These are phyloP conservation scores for Brassica cretica DNA, from an alignment of 345 rosid species.

Conservation along the genomic window DNA sequence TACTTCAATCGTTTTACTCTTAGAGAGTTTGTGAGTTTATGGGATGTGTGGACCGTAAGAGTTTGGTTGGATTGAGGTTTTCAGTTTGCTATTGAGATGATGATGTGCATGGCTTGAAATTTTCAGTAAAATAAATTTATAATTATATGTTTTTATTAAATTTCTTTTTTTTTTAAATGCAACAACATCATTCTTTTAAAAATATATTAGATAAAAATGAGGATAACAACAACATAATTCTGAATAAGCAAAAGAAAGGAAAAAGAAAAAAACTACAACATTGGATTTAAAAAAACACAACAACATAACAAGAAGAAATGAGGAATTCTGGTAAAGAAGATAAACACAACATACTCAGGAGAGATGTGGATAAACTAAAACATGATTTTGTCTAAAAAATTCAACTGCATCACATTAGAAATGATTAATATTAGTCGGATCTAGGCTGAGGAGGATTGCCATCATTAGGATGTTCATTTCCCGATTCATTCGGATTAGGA, in stretches of 20 bases:
- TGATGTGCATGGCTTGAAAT: not conserved
- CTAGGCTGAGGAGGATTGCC: not conserved
- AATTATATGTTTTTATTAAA: not conserved
- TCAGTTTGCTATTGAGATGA: not conserved
- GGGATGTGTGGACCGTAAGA: not conserved
- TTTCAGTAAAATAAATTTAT: not conserved
- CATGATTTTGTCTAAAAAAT: not conserved
- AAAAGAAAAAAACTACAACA: too few species aligned
- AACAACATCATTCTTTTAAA: too few species aligned
- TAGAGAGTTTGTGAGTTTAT: not conserved
- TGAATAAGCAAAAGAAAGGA: not conserved
- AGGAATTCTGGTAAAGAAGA: not conserved
- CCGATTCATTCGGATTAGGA: not conserved
- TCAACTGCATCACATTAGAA: not conserved
- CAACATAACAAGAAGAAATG: not conserved
- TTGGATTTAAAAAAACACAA: not conserved
- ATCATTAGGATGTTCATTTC: slow-evolving; percentile 15
- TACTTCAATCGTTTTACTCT: not conserved
- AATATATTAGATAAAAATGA: not conserved
- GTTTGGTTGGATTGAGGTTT: not conserved
- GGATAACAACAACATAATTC: not conserved
- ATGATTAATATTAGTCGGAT: not conserved
- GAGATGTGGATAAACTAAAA: not conserved
- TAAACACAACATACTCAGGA: not conserved
- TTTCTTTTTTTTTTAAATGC: not conserved